A percentile compares a stretch with the other conserved stretches of the same genome.
Conservation (phyloP, 2,329 filamentous ascomycete genomes). For the Hypoxylon sp. region DNA sequence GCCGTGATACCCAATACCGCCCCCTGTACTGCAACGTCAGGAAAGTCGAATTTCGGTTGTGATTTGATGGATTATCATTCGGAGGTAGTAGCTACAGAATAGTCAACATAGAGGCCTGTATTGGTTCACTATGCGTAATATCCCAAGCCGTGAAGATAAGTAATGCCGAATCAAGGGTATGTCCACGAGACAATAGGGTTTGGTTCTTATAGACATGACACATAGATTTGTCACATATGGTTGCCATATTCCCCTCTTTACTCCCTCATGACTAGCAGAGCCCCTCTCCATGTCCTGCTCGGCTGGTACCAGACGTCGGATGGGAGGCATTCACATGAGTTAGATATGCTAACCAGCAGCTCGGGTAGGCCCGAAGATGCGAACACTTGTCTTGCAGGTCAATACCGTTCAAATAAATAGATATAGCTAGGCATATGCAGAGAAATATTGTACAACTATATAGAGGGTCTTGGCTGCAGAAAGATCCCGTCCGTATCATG, state of each 20-base stretch:
- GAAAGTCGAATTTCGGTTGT: slow-evolving; percentile 31
- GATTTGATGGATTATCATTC: slow-evolving; percentile 28
- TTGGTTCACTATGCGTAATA: slow-evolving; percentile 14
- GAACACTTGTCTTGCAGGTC: slow-evolving; percentile 22
- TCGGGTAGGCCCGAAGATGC: slow-evolving; percentile 19
- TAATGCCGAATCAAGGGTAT: slow-evolving; percentile 10
- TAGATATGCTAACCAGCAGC: slow-evolving; percentile 17
- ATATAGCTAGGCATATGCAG: slow-evolving; percentile 15
- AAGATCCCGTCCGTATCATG: slow-evolving; percentile 24
- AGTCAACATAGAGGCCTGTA: slow-evolving; percentile 1
- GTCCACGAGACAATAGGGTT: slow-evolving; percentile 11
- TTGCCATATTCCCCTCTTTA: slow-evolving; percentile 3
- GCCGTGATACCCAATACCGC: slow-evolving; percentile 7
- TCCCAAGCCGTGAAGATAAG: slow-evolving; percentile 4
- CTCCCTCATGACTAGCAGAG: neutral
- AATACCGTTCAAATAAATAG: slow-evolving; percentile 35
- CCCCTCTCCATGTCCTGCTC: neutral
- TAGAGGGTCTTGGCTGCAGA: slow-evolving; percentile 42
- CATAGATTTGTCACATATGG: slow-evolving; percentile 12
- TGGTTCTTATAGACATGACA: slow-evolving; percentile 22
- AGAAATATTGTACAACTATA: slow-evolving; percentile 20
- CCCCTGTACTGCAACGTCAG: slow-evolving; percentile 17
- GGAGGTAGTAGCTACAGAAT: slow-evolving; percentile 2
- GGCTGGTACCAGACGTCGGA: neutral
- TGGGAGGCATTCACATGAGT: neutral